Evolutionary conservation across 2,329 filamentous ascomycete species (phyloP).

Genomic region (Fusarium caatingaense): DNA sequence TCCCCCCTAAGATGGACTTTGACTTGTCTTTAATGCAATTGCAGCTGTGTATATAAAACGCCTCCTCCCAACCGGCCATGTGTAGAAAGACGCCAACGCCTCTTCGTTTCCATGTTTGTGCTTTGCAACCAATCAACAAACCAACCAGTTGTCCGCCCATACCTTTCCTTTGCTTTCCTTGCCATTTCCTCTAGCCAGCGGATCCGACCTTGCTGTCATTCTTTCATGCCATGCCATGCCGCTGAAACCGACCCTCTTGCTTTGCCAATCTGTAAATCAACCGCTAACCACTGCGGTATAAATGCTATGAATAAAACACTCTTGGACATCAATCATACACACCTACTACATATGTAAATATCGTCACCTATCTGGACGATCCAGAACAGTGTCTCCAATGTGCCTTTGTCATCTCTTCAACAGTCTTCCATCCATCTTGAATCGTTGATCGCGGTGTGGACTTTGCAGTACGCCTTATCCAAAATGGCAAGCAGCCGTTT

Average conservation of each 20-base stretch:
- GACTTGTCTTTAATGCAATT: constrained; percentile 42
- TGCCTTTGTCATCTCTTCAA: constrained; percentile 18
- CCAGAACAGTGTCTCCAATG: constrained; percentile 44
- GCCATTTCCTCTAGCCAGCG: constrained; percentile 4
- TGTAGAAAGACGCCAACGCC: constrained; percentile 48
- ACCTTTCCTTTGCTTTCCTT: background rate
- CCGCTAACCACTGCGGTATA: constrained; percentile 35
- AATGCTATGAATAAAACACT: constrained; percentile 32
- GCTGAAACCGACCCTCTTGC: constrained; percentile 9
- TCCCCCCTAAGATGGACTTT: constrained; percentile 35
- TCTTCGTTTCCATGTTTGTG: constrained; percentile 40
- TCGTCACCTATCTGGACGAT: constrained; percentile 34
- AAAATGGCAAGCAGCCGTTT: constrained; percentile 35
- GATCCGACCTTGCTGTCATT: constrained; percentile 31
- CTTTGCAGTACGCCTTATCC: constrained; percentile 37
- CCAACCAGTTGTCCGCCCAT: constrained; percentile 13
- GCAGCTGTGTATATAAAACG: constrained; percentile 48
- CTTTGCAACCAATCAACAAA: constrained; percentile 22
- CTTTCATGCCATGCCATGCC: constrained; percentile 15
- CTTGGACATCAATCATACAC: constrained; percentile 44
- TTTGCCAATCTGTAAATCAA: constrained; percentile 42
- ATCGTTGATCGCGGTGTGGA: constrained; percentile 21
- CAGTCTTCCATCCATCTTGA: constrained; percentile 14
- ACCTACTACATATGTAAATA: constrained; percentile 36
- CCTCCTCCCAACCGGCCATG: constrained; percentile 43